Conservation (phyloP, 495 filamentous ascomycete genomes). For the Penicillium alfredii region DNA sequence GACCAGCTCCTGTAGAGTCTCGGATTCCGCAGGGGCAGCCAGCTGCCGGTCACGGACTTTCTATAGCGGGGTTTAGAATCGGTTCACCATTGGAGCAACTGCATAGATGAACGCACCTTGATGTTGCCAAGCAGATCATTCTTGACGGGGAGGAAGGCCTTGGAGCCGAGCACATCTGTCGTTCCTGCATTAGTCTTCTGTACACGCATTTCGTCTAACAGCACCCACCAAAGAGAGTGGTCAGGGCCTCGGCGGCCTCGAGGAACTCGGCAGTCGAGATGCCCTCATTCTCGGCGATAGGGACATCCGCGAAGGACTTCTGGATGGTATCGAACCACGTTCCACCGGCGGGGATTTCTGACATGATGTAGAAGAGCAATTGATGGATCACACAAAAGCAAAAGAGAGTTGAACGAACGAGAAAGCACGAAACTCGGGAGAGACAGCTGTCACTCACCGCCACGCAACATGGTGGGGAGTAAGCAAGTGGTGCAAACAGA, state of each 20-base stretch:
- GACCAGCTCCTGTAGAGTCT: conserved; percentile 76
- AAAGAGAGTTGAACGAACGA: no score
- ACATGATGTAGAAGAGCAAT: conserved; percentile 20
- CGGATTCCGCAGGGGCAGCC: conserved; percentile 67
- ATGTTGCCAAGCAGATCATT: conserved; percentile 87
- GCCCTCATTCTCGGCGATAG: conserved; percentile 66
- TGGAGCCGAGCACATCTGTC: conserved; percentile 71
- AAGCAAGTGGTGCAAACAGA: background rate
- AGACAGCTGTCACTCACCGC: conserved; percentile 20
- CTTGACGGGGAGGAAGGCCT: conserved; percentile 83
- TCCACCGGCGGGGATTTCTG: conserved; percentile 50
- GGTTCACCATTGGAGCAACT: conserved; percentile 2
- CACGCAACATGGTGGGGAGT: background rate
- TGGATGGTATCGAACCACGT: conserved; percentile 84
- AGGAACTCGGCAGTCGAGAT: conserved; percentile 85
- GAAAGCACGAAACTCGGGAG: no score
- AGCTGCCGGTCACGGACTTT: conserved; percentile 85
- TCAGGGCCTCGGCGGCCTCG: conserved; percentile 79
- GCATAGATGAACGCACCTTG: conserved; percentile 54
- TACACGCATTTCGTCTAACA: background rate
- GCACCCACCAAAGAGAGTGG: conserved; percentile 73
- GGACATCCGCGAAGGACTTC: conserved; percentile 75
- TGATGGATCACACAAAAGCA: conserved; percentile 7
- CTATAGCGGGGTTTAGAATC: conserved; percentile 39
- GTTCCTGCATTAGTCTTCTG: conserved; percentile 7